A percentile compares a stretch with the other conserved stretches of the same genome.
These are phyloP conservation scores for Botryotinia narcissicola DNA, from an alignment of 2,329 filamentous ascomycete species.

Conservation along the genomic window DNA sequence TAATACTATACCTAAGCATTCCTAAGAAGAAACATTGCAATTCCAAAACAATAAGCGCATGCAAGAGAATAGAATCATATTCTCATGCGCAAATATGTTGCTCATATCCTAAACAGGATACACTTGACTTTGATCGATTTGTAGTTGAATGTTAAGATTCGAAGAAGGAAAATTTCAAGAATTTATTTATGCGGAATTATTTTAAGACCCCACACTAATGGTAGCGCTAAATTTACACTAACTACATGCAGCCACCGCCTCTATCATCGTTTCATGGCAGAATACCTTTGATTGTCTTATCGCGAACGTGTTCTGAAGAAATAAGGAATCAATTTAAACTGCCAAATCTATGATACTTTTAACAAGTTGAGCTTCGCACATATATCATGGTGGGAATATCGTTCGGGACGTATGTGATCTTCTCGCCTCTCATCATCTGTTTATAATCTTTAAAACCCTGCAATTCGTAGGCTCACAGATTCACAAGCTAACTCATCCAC, in stretches of 20 bases:
- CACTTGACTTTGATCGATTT: not conserved
- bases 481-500: conserved; percentile 24
- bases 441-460: conserved; percentile 39
- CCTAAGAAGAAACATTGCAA: not conserved
- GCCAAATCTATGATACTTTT: not conserved
- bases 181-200: conserved; percentile 9
- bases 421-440: conserved; percentile 13
- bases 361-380: conserved; percentile 5
- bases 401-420: conserved; percentile 49
- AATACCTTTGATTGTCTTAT: conserved; percentile 1
- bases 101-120: not conserved
- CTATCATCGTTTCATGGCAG: not conserved
- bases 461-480: not conserved
- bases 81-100: not conserved
- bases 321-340: not conserved
- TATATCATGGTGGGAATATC: conserved; percentile 42
- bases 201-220: not conserved
- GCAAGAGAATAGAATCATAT: not conserved
- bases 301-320: conserved; percentile 15
- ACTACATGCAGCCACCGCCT: not conserved
- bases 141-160: not conserved
- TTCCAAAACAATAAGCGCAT: not conserved
- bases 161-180: conserved; percentile 1
- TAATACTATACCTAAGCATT: not conserved
- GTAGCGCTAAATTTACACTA: not conserved